Base-by-base conservation (phyloP, 164 flowering plant species). In the Stephania cephalantha region DNA sequence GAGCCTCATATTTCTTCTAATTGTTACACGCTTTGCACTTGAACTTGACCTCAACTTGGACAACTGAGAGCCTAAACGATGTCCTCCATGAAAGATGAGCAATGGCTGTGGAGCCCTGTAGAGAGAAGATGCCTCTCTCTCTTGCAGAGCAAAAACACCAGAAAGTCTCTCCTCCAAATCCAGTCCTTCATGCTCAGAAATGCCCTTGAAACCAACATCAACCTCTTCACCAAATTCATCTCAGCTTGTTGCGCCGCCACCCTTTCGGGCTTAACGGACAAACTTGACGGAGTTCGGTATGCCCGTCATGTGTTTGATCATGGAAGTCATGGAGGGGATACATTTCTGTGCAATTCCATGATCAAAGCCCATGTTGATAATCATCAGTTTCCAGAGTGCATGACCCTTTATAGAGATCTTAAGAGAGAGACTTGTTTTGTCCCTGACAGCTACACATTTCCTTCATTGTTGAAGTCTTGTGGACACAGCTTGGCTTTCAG, bases 161-260 rank as follows among this genome's bases (percentile, higher is more conserved):
- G 46, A 61, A 44, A 73, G 46, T 63, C 86, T 17, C 84, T 90
- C 70, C 89, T 87, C 68, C 96, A 91, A 84, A 84, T 90, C 79
- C 93, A 93, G 71, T 90, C 92, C 46, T 89, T 87, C 84, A 86
- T 91, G 83, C 86, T 91, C 74, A 85, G 87, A 35, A 75, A 84
- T 76, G 77, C 86, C 73, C 84, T 90, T 58, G 81, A 86, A 22
- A 73, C 85, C 79, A 91, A 93, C 72, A 79, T 86, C 70, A 83
- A 84, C 64, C 86, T 91, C 78, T 72, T 88, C 79, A 85, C 96
- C 67, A 90, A 86, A 64, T 84, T 93, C 86, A 78, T 91, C 71
- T 13, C 84, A 4, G 82, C 83, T 79, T 81, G 87, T 66, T 81
- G 88, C 5, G 18, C 76, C 69, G 25, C 79, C 69, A n/a, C 79